phyloP scores from a whole-genome alignment of 2,329 filamentous ascomycete species.

The Pyrenochaeta sp. region DNA sequence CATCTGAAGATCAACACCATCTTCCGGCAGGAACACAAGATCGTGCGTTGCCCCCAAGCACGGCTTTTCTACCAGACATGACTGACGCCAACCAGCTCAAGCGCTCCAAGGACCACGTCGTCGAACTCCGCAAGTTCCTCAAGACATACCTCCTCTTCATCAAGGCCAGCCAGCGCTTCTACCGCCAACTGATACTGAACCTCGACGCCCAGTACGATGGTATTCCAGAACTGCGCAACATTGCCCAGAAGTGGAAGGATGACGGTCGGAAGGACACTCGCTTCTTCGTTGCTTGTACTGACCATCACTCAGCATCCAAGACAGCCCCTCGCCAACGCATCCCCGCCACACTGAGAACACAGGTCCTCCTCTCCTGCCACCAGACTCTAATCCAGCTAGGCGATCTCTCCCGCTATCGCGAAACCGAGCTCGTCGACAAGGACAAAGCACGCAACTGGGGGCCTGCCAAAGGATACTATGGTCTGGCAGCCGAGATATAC shows the following conservation, averaged over 20 bases:
- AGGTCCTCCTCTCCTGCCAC: constrained; percentile 78
- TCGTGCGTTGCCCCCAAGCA: too few species aligned
- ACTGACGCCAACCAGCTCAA: constrained; percentile 49
- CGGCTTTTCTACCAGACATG: too few species aligned
- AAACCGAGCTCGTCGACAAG: constrained; percentile 72
- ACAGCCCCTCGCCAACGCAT: constrained; percentile 34
- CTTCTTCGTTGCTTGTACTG: too few species aligned
- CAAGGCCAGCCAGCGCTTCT: constrained; percentile 87
- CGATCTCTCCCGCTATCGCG: constrained; percentile 87
- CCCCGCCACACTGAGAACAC: constrained; percentile 61
- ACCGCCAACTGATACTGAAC: constrained; percentile 82
- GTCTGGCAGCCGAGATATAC: constrained; percentile 78
- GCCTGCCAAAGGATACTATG: constrained; percentile 82
- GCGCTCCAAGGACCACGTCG: constrained; percentile 61
- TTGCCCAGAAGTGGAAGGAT: constrained; percentile 56
- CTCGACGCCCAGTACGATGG: constrained; percentile 68
- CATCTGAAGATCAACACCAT: constrained; percentile 80
- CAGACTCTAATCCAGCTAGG: constrained; percentile 85
- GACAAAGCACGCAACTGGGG: constrained; percentile 77
- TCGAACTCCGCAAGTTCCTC: constrained; percentile 77
- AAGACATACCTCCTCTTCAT: constrained; percentile 85
- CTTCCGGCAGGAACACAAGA: constrained; percentile 69
- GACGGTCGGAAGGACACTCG: constrained; percentile 37
- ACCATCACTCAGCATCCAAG: constrained; percentile 44
- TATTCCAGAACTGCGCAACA: constrained; percentile 64